Percentiles rank a stretch among this genome's conserved stretches.
Conservation (phyloP, 495 filamentous ascomycete species). For the Podospora bellae-mahoneyi region DNA sequence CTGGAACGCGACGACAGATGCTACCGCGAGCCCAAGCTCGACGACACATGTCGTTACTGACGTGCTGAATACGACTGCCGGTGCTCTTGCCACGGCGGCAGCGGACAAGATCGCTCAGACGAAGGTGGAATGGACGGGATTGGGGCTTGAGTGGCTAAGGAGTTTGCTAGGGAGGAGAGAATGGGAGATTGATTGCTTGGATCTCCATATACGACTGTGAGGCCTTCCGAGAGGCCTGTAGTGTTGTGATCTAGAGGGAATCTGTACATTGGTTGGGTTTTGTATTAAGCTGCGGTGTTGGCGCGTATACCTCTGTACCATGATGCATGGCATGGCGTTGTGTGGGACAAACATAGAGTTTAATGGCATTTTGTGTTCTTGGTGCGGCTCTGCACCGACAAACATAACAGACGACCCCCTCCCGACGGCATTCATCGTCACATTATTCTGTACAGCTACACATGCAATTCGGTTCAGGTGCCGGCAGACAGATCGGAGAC, state of each 20-base stretch:
- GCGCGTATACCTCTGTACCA: not conserved
- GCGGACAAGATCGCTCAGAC: slow-evolving; percentile 58
- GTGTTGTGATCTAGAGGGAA: not conserved
- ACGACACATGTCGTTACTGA: slow-evolving; percentile 48
- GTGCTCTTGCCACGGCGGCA: slow-evolving; percentile 62
- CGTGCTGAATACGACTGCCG: slow-evolving; percentile 66
- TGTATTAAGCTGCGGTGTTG: not conserved
- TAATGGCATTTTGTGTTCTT: not conserved
- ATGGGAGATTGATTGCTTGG: slow-evolving; percentile 80
- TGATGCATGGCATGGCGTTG: not conserved
- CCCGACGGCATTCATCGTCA: too few relatives aligned
- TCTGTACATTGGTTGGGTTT: not conserved
- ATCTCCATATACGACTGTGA: slow-evolving; percentile 71
- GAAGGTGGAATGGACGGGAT: slow-evolving; percentile 68
- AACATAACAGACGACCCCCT: too few relatives aligned
- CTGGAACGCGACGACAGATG: slow-evolving; percentile 24
- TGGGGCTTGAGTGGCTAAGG: slow-evolving; percentile 79
- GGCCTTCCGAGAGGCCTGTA: not conserved
- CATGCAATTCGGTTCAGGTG: not conserved
- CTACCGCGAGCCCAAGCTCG: slow-evolving; percentile 35
- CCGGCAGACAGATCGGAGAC: not conserved
- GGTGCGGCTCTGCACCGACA: too few relatives aligned
- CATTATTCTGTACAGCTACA: too few relatives aligned
- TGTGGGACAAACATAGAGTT: not conserved
- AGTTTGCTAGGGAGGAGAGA: slow-evolving; percentile 70